phyloP scores from a whole-genome alignment of 1,139 yeast species.

The Hyphopichia fennica region DNA sequence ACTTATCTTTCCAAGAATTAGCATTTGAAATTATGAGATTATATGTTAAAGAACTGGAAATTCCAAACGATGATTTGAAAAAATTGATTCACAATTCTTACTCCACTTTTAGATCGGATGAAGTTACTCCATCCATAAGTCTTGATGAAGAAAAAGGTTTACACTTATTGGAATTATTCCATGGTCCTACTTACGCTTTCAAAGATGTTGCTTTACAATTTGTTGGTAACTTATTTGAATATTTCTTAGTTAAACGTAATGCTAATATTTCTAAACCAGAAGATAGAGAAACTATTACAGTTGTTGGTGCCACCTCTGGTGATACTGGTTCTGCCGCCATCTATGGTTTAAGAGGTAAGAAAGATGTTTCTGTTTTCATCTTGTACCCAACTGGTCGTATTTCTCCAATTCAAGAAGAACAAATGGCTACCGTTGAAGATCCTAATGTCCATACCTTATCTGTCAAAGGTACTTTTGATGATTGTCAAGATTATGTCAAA shows the following conservation, averaged over 20 bases:
- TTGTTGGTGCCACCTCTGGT: slow-evolving; percentile 98
- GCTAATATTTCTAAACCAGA: slow-evolving; percentile 55
- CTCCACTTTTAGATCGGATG: slow-evolving; percentile 82
- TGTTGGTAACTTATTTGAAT: slow-evolving; percentile 95
- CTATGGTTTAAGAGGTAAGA: slow-evolving; percentile 93
- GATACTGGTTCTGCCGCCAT: slow-evolving; percentile 99
- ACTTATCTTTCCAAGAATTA: slow-evolving; percentile 75
- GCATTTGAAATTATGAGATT: slow-evolving; percentile 85
- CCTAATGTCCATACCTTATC: slow-evolving; percentile 91
- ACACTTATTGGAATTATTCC: slow-evolving; percentile 87
- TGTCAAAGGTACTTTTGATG: slow-evolving; percentile 95
- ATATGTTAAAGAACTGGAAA: slow-evolving; percentile 69
- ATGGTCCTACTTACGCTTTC: slow-evolving; percentile 98
- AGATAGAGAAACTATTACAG: slow-evolving; percentile 80
- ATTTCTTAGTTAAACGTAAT: slow-evolving; percentile 78
- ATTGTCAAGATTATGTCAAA: slow-evolving; percentile 96
- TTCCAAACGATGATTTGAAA: slow-evolving; percentile 66
- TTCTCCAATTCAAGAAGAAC: slow-evolving; percentile 96
- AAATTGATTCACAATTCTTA: slow-evolving; percentile 68
- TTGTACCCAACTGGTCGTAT: slow-evolving; percentile 96
- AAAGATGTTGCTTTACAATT: slow-evolving; percentile 98
- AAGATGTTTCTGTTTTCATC: slow-evolving; percentile 94
- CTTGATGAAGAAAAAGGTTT: slow-evolving; percentile 58
- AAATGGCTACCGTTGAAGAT: slow-evolving; percentile 97
- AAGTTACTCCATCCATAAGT: slow-evolving; percentile 79